phyloP scores from a whole-genome alignment of 192 early-diverging fungal species.

The Podila verticillata region DNA sequence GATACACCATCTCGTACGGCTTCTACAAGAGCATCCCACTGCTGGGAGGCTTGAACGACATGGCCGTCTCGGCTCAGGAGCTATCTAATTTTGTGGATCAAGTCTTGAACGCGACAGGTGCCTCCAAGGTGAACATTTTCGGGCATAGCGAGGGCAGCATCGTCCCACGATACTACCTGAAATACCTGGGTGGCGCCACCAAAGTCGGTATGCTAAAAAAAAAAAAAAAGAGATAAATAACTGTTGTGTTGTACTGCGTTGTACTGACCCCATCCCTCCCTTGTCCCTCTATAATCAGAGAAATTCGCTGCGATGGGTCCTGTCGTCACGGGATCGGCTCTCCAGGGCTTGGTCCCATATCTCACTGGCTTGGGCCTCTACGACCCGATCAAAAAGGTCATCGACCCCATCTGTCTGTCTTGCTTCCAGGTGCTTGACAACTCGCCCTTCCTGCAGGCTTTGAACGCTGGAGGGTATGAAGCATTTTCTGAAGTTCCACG shows the following conservation, averaged over 20 bases:
- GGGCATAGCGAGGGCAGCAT: constrained; percentile 17
- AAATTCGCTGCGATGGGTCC: constrained; percentile 40
- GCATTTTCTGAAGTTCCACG: too few relatives aligned
- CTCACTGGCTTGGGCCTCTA: constrained; percentile 7
- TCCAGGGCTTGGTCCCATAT: not conserved
- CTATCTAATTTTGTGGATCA: too few relatives aligned
- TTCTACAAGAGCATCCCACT: too few relatives aligned
- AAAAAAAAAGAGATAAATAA: too few relatives aligned
- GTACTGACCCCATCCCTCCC: not conserved
- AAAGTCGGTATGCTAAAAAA: constrained; percentile 25
- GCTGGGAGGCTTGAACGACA: too few relatives aligned
- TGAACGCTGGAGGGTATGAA: too few relatives aligned
- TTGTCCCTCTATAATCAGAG: constrained; percentile 9
- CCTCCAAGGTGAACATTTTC: not conserved
- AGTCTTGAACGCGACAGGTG: not conserved
- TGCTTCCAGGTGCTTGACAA: constrained; percentile 38
- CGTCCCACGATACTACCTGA: constrained; percentile 37
- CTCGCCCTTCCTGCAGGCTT: constrained; percentile 12
- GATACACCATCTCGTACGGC: too few relatives aligned
- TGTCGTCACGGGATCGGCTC: constrained; percentile 9
- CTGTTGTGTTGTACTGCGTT: not conserved
- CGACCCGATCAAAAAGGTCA: constrained; percentile 18
- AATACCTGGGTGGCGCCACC: constrained; percentile 26
- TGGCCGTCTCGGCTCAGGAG: too few relatives aligned
- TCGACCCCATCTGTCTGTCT: constrained; percentile 34